phyloP scores from a whole-genome alignment of 2,329 filamentous ascomycete species.

The Neofusicoccum kwambonambiense region DNA sequence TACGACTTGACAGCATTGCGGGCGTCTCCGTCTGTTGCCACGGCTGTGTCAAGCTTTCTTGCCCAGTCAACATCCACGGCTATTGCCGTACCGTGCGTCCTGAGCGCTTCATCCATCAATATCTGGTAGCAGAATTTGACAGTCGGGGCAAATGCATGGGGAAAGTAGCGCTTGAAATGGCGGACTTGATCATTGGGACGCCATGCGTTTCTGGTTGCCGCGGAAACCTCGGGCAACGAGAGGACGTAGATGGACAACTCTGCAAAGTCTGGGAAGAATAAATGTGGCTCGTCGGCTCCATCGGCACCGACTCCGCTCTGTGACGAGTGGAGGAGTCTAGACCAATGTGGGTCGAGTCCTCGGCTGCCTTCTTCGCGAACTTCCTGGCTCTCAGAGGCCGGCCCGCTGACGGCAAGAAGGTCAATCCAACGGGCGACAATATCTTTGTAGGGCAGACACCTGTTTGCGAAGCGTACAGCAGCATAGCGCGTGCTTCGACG shows the following conservation, averaged over 20 bases:
- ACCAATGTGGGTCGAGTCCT: conserved; percentile 79
- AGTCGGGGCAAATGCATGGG: conserved; percentile 64
- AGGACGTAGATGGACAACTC: conserved; percentile 48
- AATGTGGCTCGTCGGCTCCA: not conserved
- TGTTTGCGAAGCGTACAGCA: conserved; percentile 84
- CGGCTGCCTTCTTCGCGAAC: conserved; percentile 86
- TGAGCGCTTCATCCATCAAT: conserved; percentile 58
- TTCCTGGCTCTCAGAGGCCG: conserved; percentile 69
- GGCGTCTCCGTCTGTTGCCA: conserved; percentile 67
- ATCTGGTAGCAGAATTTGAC: conserved; percentile 67
- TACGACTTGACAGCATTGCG: conserved; percentile 60
- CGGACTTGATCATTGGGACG: conserved; percentile 29
- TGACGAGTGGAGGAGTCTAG: conserved; percentile 56
- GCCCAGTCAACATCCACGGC: conserved; percentile 81
- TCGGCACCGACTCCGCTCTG: not conserved
- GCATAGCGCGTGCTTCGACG: conserved; percentile 70
- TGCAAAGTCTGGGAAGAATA: conserved; percentile 44
- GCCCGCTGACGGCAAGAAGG: conserved; percentile 72
- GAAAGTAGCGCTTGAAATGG: conserved; percentile 33
- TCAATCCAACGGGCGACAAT: conserved; percentile 83
- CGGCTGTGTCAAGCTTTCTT: conserved; percentile 68
- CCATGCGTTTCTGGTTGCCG: conserved; percentile 28
- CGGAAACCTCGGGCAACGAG: conserved; percentile 32
- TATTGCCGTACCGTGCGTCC: conserved; percentile 42
- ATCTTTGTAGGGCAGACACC: conserved; percentile 78